Evolutionary conservation across 108 stramenopile genomes (phyloP), one percentile per base, ranked within the genome.

Genomic region (Mediolabrus comicus): DNA sequence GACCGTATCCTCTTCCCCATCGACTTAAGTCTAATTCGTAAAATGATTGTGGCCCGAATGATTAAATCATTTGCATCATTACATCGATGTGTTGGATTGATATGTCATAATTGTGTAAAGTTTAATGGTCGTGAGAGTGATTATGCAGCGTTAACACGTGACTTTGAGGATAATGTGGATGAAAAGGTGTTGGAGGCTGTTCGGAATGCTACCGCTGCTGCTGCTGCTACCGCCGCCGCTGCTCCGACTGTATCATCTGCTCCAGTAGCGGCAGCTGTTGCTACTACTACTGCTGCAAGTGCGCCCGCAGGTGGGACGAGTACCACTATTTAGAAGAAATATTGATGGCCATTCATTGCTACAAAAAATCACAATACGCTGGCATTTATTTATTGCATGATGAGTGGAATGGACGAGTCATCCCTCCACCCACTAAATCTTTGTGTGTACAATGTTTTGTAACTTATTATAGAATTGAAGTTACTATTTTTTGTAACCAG

Each of bases 1-100:
- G 89, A 91, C 14, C 82, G 93, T 0, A 94, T 94, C 27, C 35
- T 49, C 4, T 91, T 91, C 67, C 90, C 90, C 5, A 91, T 91
- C 57, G 93, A 94, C 65, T 63, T 94, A 2, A 77, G 79, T 31
- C 59, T 94, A 25, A 75, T 91, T 29, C 84, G 88, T 29, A 91
- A 91, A 75, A 78, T 94, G 75, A 86, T 94, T 53, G 69, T 81
- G 2, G 53, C 85, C 4, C 53, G 74, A 19, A 60, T 77, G 43
- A 80, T 94, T 34, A 65, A 43, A 26, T 85, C 80, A 29, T 90
- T 78, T 71, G 39, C 74, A 36, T 79, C 83, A 9, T 53, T 94
- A 17, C 85, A 87, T 51, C 64, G 81, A 22, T 52, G 77, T 17
- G 67, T 90, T 59, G 85, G 84, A 10, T 65, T 94, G 62, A 87